Base-by-base conservation (phyloP, 345 rosid species). In the Adansonia digitata region DNA sequence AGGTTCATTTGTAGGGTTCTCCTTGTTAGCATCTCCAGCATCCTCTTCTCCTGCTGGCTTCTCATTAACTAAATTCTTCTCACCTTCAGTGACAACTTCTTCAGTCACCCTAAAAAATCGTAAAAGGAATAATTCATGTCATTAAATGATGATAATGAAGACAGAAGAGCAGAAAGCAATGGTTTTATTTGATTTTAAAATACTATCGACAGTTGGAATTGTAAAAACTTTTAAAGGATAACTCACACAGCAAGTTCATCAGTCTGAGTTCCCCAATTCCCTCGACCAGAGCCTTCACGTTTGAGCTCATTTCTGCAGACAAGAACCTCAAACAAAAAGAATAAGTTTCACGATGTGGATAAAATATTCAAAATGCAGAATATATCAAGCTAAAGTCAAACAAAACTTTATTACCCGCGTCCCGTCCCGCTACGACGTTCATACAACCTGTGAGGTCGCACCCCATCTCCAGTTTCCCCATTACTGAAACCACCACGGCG, bases 401-500 rank as follows among this genome's bases (percentile, higher is more conserved):
- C 34, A 8, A 64, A 42, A 78, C 70, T 66, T 62, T 81, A 5
- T 89, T 66, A 93, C 98, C 98, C 93, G 2, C 89, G 90, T 69
- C 98, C 98, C 11, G 98, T 93, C 8, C 97, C 97, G 46, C 98
- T 94, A 77, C 39, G 98, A 17, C 98, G 94, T 42, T 94, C 98
- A 75, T 49, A 84, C 18, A 7, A 0, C 89, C 97, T 86, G 2
- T 85, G 81, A n/a, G 93, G 86, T 27, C 91, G 89, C 68, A 87
- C 97, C 0, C 84, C 90, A 39, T 90, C 97, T 70, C 84, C 90
- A 64, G 45, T 85, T 77, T 91, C 97, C 17, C 90, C 94, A 72
- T 92, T 89, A 71, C 85, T 74, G 49, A 74, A 85, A 45, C 89
- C 92, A 75, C 93, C 91, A 40, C 87, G 89, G 45, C 91, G 92